Conservation (phyloP, 495 filamentous ascomycete genomes). For the Cercophora sp. region DNA sequence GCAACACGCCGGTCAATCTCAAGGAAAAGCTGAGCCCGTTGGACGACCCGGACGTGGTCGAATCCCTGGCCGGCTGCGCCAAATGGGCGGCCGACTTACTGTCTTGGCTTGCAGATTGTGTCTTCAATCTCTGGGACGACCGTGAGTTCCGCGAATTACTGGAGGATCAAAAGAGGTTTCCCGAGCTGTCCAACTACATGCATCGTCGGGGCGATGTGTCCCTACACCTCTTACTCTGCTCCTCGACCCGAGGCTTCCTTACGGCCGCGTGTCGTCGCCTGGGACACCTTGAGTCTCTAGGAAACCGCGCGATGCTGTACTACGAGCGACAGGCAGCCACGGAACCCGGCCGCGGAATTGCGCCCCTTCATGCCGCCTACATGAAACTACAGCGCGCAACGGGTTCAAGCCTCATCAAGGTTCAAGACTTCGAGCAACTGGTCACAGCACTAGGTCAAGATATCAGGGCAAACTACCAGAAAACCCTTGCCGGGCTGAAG, state of each 20-base stretch:
- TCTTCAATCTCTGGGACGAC: slow-evolving; percentile 59
- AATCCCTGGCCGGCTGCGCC: slow-evolving; percentile 51
- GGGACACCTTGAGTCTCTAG: slow-evolving; percentile 39
- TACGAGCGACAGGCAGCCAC: slow-evolving; percentile 29
- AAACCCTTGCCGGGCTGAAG: slow-evolving; percentile 31
- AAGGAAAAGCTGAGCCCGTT: slow-evolving; percentile 48
- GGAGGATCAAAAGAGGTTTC: slow-evolving; percentile 40
- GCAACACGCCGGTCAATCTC: slow-evolving; percentile 37
- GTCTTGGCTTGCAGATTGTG: slow-evolving; percentile 62
- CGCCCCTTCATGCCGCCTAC: slow-evolving; percentile 41
- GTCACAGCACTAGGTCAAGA: slow-evolving; percentile 38
- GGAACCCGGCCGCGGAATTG: slow-evolving; percentile 17
- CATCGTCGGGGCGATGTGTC: slow-evolving; percentile 48
- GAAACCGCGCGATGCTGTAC: slow-evolving; percentile 33
- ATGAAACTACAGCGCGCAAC: slow-evolving; percentile 42
- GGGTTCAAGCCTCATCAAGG: slow-evolving; percentile 39
- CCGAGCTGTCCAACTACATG: slow-evolving; percentile 44
- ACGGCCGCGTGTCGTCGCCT: slow-evolving; percentile 64
- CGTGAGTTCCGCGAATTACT: slow-evolving; percentile 44
- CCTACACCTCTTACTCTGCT: slow-evolving; percentile 67
- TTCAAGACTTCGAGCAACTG: slow-evolving; percentile 47
- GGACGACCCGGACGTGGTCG: slow-evolving; percentile 60
- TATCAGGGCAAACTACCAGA: slow-evolving; percentile 45
- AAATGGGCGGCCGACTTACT: slow-evolving; percentile 68
- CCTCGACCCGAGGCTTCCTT: slow-evolving; percentile 68